These are phyloP conservation scores for Fusarium sp. DNA, from an alignment of 2,329 filamentous ascomycete species.

Conservation along the genomic window DNA sequence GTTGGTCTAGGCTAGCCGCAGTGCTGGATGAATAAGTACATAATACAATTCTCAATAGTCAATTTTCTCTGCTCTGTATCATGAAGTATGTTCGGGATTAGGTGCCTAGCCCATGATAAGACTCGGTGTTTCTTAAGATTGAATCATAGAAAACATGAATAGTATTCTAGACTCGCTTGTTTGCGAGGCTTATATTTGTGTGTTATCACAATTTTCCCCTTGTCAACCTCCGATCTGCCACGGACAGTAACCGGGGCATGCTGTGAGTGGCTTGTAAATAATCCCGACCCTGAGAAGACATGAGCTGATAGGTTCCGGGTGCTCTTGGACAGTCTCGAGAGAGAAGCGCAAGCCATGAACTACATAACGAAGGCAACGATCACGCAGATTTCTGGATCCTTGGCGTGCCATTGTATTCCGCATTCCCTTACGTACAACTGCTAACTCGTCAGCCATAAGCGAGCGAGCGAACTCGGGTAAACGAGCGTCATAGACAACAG, in stretches of 20 bases:
- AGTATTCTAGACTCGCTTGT: not conserved
- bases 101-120: not conserved
- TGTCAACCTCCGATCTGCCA: not conserved
- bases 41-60: not conserved
- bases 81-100: not conserved
- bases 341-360: not conserved
- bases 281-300: not conserved
- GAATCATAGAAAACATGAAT: not conserved
- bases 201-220: not conserved
- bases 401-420: not conserved
- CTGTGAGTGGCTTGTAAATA: not conserved
- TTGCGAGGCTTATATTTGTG: not conserved
- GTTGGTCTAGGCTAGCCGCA: not conserved
- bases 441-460: not conserved
- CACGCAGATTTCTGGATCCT: not conserved
- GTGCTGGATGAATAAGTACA: constrained; percentile 3
- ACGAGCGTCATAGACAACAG: not conserved
- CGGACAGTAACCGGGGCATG: not conserved
- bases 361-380: not conserved
- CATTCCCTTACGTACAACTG: constrained; percentile 3
- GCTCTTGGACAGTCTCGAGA: not conserved
- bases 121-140: not conserved
- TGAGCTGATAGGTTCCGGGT: not conserved
- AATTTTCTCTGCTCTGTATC: not conserved
- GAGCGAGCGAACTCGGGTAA: not conserved